Percentiles rank a stretch among this genome's conserved stretches.
Evolutionary conservation across 345 rosid genomes (phyloP).

Genomic region (Melaleuca quinquenervia): DNA sequence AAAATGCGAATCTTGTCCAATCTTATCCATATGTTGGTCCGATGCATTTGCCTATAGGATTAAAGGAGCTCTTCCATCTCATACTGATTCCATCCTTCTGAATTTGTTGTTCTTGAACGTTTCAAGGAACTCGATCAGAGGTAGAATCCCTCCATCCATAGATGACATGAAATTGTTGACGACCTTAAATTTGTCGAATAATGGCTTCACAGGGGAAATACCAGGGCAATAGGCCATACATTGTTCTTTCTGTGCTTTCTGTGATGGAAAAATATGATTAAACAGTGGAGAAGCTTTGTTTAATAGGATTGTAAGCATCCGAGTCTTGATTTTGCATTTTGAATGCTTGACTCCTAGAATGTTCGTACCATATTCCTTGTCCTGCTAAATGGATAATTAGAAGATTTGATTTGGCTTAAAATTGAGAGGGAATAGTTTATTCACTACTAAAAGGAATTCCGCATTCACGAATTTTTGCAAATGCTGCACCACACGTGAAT

Average conservation of each 20-base stretch:
- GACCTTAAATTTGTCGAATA: background rate
- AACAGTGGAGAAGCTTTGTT: background rate
- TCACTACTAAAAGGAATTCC: background rate
- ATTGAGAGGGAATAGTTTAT: background rate
- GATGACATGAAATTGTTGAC: background rate
- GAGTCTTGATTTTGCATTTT: background rate
- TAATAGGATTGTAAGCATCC: background rate
- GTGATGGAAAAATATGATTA: background rate
- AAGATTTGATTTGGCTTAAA: background rate
- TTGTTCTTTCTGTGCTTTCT: background rate
- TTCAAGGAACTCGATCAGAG: background rate
- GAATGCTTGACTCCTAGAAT: background rate
- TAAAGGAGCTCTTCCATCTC: background rate
- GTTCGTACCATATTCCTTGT: background rate
- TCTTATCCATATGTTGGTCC: background rate
- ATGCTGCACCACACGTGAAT: slow-evolving; percentile 33
- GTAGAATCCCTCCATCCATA: background rate
- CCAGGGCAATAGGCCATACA: background rate
- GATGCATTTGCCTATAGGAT: slow-evolving; percentile 1
- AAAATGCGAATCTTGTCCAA: too few relatives aligned
- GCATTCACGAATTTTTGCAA: slow-evolving; percentile 22
- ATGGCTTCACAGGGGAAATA: background rate
- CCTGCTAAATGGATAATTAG: background rate
- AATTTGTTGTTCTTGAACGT: background rate
- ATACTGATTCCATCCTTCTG: background rate